Conservation (phyloP, 306 rosid species). For the Cucurbita ficifolia region DNA sequence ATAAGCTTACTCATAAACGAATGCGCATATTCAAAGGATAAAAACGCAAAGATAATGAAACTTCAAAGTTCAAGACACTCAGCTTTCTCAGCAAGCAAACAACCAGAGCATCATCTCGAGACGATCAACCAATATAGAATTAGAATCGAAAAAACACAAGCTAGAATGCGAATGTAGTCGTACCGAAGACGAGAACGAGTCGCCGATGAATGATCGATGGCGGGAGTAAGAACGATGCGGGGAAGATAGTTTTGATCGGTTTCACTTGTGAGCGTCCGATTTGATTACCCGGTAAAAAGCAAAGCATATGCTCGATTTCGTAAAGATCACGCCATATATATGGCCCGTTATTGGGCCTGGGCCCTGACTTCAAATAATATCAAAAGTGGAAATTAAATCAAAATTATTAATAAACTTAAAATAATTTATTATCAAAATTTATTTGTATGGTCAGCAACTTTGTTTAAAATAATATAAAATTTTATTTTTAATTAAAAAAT, state of each 20-base stretch:
- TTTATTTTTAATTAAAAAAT: too few species aligned
- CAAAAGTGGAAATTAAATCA: too few species aligned
- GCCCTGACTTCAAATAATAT: too few species aligned
- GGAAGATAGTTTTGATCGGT: not conserved
- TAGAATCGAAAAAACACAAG: not conserved
- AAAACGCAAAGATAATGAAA: not conserved
- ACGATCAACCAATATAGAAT: not conserved
- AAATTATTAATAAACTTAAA: too few species aligned
- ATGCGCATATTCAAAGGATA: not conserved
- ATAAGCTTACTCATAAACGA: not conserved
- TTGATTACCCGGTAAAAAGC: not conserved
- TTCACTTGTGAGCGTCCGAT: not conserved
- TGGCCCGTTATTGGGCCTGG: not conserved
- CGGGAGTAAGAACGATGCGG: not conserved
- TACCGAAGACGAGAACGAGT: not conserved
- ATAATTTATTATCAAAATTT: too few species aligned
- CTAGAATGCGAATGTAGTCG: not conserved
- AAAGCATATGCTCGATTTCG: not conserved
- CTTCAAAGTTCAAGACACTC: not conserved
- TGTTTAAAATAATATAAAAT: too few species aligned
- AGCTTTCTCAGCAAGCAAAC: not conserved
- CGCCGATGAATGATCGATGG: not conserved
- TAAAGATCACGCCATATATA: not conserved
- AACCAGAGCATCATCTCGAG: not conserved
- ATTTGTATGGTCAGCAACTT: too few species aligned